Evolutionary conservation across 495 filamentous ascomycete genomes (phyloP).

Genomic region (Aspergillus egyptiacus): DNA sequence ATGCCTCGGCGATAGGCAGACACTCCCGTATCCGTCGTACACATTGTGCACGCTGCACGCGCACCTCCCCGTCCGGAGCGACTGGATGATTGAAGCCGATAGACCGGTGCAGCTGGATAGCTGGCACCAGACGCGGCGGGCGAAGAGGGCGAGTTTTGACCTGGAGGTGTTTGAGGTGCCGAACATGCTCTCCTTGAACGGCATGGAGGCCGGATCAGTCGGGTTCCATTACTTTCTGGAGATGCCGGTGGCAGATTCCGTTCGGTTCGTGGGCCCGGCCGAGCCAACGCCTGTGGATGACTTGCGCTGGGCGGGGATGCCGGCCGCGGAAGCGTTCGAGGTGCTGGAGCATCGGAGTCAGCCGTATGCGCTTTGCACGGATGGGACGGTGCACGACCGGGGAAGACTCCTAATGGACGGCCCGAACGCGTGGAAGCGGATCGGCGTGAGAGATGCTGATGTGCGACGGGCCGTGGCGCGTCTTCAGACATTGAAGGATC

Average conservation of each 20-base stretch:
- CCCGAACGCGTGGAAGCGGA: slow-evolving; percentile 34
- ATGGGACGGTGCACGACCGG: slow-evolving; percentile 32
- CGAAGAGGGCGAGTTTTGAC: slow-evolving; percentile 50
- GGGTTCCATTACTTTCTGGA: slow-evolving; percentile 72
- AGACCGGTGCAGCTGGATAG: slow-evolving; percentile 22
- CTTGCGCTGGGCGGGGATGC: slow-evolving; percentile 28
- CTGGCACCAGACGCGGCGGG: slow-evolving; percentile 23
- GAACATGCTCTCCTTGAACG: slow-evolving; percentile 70
- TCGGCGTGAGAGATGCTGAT: slow-evolving; percentile 38
- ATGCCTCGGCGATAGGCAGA: slow-evolving; percentile 54
- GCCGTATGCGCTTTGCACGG: slow-evolving; percentile 30
- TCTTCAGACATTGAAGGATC: slow-evolving; percentile 35
- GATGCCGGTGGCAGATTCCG: slow-evolving; percentile 56
- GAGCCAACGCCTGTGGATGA: slow-evolving; percentile 25
- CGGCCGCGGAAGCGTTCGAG: slow-evolving; percentile 32
- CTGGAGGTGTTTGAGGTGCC: slow-evolving; percentile 56
- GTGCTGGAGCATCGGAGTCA: slow-evolving; percentile 32
- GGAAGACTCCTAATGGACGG: slow-evolving; percentile 32
- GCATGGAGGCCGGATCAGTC: slow-evolving; percentile 62
- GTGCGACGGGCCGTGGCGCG: slow-evolving; percentile 36
- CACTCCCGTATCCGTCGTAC: slow-evolving; percentile 42
- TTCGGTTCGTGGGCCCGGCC: slow-evolving; percentile 35
- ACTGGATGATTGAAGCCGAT: slow-evolving; percentile 32
- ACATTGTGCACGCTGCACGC: slow-evolving; percentile 42
- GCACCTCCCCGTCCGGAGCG: slow-evolving; percentile 38